phyloP scores from a whole-genome alignment of 225 moss, liverwort and hornwort species.

The Antitrichia curtipendula region DNA sequence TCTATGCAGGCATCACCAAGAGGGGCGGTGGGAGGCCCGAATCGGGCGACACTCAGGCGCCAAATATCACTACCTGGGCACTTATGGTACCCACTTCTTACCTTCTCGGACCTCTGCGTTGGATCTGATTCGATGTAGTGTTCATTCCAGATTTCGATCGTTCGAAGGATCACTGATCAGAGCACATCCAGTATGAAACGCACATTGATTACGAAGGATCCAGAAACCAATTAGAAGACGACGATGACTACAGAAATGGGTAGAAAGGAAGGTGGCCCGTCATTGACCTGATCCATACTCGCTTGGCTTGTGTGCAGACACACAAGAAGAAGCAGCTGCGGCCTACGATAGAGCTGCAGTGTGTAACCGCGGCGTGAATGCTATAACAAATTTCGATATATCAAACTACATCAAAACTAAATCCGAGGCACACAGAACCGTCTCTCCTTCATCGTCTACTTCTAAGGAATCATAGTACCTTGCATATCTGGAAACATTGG shows the following conservation, averaged over 20 bases:
- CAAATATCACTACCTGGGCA: conserved; percentile 55
- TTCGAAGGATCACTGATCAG: neutral
- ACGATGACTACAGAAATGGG: neutral
- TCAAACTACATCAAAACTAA: conserved; percentile 20
- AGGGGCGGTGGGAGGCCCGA: conserved; percentile 57
- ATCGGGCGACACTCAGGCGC: conserved; percentile 49
- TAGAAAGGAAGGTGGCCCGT: neutral
- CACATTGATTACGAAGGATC: neutral
- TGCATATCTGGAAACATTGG: neutral
- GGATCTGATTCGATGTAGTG: neutral
- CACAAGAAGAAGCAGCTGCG: conserved; percentile 50
- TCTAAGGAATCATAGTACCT: neutral
- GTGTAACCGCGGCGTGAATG: conserved; percentile 20
- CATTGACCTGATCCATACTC: neutral
- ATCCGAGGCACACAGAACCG: neutral
- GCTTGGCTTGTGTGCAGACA: conserved; percentile 15
- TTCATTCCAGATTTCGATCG: neutral
- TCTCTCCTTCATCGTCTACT: neutral
- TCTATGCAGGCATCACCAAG: conserved; percentile 42
- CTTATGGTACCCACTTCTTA: conserved; percentile 17
- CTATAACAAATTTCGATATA: conserved; percentile 41
- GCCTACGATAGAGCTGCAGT: conserved; percentile 56
- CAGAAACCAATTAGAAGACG: neutral
- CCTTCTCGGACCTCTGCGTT: neutral
- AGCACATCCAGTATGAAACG: neutral